These are phyloP conservation scores for Paecilomyces niveus DNA, from an alignment of 2,329 filamentous ascomycete species.

Conservation along the genomic window DNA sequence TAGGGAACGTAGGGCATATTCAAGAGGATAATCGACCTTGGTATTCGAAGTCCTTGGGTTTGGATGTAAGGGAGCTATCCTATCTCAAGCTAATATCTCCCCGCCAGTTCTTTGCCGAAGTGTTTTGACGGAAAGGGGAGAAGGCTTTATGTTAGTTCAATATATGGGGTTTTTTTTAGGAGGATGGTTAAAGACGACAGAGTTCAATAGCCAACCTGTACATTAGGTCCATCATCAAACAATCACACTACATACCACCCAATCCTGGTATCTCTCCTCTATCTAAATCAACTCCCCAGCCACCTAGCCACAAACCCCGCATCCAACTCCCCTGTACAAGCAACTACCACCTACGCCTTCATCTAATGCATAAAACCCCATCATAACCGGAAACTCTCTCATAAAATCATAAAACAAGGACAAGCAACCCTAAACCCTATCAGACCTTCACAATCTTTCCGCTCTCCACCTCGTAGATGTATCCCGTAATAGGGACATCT, in stretches of 20 bases:
- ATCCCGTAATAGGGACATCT: conserved; percentile 60
- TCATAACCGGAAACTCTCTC: neutral
- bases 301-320: neutral
- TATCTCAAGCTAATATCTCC: neutral
- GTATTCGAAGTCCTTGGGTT: neutral
- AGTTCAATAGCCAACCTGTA: neutral
- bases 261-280: neutral
- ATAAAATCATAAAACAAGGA: neutral
- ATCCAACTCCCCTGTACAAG: neutral
- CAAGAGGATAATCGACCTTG: neutral
- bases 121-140: neutral
- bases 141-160: neutral
- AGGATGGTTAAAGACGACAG: neutral
- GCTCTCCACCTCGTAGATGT: conserved; percentile 71
- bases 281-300: neutral
- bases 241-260: too few relatives aligned
- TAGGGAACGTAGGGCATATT: neutral
- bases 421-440: neutral
- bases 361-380: neutral
- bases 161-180: neutral
- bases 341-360: neutral
- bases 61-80: neutral
- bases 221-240: too few relatives aligned
- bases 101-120: neutral
- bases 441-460: conserved; percentile 47